Base-by-base conservation (phyloP, 768 basidiomycete genomes). In the Trametes cinnabarina region DNA sequence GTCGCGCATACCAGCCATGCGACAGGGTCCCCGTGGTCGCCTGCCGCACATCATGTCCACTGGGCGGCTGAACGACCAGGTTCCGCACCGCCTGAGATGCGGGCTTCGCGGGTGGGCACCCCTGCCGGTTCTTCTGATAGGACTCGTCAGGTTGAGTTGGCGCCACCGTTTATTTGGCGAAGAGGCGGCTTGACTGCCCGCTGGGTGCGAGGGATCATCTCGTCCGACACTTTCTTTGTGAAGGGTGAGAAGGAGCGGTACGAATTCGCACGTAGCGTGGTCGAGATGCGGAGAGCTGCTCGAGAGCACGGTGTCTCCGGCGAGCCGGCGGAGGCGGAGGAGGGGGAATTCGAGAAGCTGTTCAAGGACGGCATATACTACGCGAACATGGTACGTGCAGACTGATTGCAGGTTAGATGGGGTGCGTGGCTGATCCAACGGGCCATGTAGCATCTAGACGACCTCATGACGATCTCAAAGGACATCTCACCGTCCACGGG, bases 301-400 rank as follows among this genome's bases (percentile, higher is more conserved):
- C 49, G 57, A 19, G 20, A 42, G 7, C 72, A 76, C 26, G 83
- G 83, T 15, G 72, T 83, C 25, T 25, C 55, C 4, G 42, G 49
- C 17, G 55, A 58, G 42, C 40, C 57, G 40, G 61, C 80, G 35
- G 75, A 79, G 6, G 78, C 78, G 0, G 91, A 94, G 67, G 93
- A 96, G 68, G 70, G 62, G 40, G 81, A 87, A 62, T 91, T 89
- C 82, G 76, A 73, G 17, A 77, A 71, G 44, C 77, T 95, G 67
- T 96, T 98, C 67, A 72, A 78, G 40, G 73, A 82, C 23, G 89
- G 89, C 10, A 91, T 96, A 6, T 88, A 93, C 71, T 96, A 95
- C 69, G 74, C 81, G 4, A 92, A 94, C 67, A 90, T 96, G 89
- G 92, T 92, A 59, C 47, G 78, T 71, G 26, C 30, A 12, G 12